phyloP scores from a whole-genome alignment of 805 yeast species.

The Cyberlindnera americana region DNA sequence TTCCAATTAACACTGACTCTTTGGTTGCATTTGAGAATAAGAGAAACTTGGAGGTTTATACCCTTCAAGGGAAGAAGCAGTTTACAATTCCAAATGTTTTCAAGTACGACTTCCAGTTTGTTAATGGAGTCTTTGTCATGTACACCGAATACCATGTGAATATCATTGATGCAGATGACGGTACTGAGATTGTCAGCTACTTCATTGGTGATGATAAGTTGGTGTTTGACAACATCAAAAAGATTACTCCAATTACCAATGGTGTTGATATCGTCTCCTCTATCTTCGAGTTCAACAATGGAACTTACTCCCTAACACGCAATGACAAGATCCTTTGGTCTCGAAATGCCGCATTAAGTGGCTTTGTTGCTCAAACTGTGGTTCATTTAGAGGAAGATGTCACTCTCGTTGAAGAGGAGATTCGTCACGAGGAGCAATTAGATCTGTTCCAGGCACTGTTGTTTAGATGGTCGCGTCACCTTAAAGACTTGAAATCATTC shows the following conservation, averaged over 20 bases:
- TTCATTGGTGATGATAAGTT: slow-evolving; percentile 16
- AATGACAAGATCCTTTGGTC: slow-evolving; percentile 33
- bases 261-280: slow-evolving; percentile 17
- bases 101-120: slow-evolving; percentile 20
- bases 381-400: slow-evolving; percentile 25
- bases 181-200: slow-evolving; percentile 22
- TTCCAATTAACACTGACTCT: slow-evolving; percentile 21
- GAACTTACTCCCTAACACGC: slow-evolving; percentile 8
- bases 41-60: slow-evolving; percentile 21
- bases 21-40: slow-evolving; percentile 21
- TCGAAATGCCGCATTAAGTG: slow-evolving; percentile 41
- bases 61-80: slow-evolving; percentile 12
- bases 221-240: slow-evolving; percentile 10
- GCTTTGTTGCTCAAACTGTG: slow-evolving; percentile 34
- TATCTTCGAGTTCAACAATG: slow-evolving; percentile 13
- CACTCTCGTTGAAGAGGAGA: slow-evolving; percentile 27
- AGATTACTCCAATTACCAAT: slow-evolving; percentile 9
- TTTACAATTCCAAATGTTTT: slow-evolving; percentile 22
- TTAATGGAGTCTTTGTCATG: slow-evolving; percentile 19
- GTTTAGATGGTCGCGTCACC: slow-evolving; percentile 31
- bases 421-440: slow-evolving; percentile 29
- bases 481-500: slow-evolving; percentile 13
- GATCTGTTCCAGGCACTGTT: slow-evolving; percentile 31
- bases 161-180: slow-evolving; percentile 26
- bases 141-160: slow-evolving; percentile 23